These are phyloP conservation scores for Pyrenophora seminiperda DNA, from an alignment of 2,329 filamentous ascomycete genomes.

Conservation along the genomic window DNA sequence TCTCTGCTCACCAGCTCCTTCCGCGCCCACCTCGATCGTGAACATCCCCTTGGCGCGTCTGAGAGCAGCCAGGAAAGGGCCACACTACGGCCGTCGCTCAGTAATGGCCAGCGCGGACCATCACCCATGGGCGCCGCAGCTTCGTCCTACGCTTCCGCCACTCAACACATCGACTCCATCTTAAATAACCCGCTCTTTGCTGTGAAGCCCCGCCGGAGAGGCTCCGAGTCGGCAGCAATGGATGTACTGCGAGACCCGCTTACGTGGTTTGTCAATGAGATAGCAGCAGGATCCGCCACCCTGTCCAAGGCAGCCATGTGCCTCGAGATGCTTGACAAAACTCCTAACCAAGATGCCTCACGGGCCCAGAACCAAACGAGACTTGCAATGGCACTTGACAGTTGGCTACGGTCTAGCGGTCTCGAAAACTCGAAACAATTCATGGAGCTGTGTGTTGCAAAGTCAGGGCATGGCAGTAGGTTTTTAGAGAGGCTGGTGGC, in stretches of 20 bases:
- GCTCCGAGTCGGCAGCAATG: constrained; percentile 33
- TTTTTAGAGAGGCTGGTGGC: constrained; percentile 30
- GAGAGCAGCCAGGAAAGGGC: constrained; percentile 10
- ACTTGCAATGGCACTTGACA: constrained; percentile 29
- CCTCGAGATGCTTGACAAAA: constrained; percentile 39
- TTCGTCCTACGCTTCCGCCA: constrained; percentile 46
- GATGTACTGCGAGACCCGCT: constrained; percentile 46
- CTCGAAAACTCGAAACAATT: constrained; percentile 37
- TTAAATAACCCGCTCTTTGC: constrained; percentile 58
- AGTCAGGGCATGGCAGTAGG: constrained; percentile 9
- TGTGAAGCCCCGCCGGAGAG: constrained; percentile 33
- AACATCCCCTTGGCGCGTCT: constrained; percentile 52
- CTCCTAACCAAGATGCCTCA: constrained; percentile 6
- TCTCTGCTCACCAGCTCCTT: constrained; percentile 67
- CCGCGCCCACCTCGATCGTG: constrained; percentile 64
- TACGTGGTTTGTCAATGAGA: constrained; percentile 49
- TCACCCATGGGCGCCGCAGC: constrained; percentile 30
- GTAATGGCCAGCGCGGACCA: constrained; percentile 13
- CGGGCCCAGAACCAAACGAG: constrained; percentile 12
- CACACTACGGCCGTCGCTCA: constrained; percentile 5
- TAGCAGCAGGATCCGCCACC: constrained; percentile 46
- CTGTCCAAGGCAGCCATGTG: constrained; percentile 48
- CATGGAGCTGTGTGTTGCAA: constrained; percentile 21
- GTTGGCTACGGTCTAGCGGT: constrained; percentile 40
- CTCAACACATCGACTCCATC: constrained; percentile 57